Evolutionary conservation across 768 basidiomycete genomes (phyloP).

Genomic region (Termitomyces titanicus): DNA sequence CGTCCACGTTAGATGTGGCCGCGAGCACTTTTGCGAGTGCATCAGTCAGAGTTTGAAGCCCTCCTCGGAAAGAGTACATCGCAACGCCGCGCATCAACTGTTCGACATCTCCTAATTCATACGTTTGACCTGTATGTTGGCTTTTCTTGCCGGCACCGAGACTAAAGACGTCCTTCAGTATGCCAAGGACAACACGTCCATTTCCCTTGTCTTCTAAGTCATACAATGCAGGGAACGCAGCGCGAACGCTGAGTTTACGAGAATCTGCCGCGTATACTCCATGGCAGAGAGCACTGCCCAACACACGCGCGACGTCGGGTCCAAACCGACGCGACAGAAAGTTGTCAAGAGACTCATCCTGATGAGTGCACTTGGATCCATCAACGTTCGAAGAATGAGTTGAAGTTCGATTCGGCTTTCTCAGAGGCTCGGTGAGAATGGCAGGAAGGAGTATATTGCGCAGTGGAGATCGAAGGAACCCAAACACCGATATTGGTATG

Average conservation of each 20-base stretch:
- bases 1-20: slow-evolving; percentile 50
- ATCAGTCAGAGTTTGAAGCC: slow-evolving; percentile 63
- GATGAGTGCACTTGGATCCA: neutral
- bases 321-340: slow-evolving; percentile 79
- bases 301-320: slow-evolving; percentile 59
- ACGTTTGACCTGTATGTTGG: slow-evolving; percentile 18
- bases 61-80: slow-evolving; percentile 79
- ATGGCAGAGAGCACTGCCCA: slow-evolving; percentile 83
- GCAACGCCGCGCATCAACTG: slow-evolving; percentile 55
- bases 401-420: slow-evolving; percentile 31
- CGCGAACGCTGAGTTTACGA: slow-evolving; percentile 63
- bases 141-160: slow-evolving; percentile 10
- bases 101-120: slow-evolving; percentile 47
- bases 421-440: slow-evolving; percentile 57
- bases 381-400: neutral
- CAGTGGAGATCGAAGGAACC: slow-evolving; percentile 38
- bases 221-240: slow-evolving; percentile 76
- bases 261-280: slow-evolving; percentile 93
- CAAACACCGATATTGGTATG: slow-evolving; percentile 40
- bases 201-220: slow-evolving; percentile 61
- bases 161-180: slow-evolving; percentile 29
- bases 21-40: slow-evolving; percentile 49
- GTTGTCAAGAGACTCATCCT: slow-evolving; percentile 79
- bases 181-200: slow-evolving; percentile 69
- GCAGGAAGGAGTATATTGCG: slow-evolving; percentile 46